Conservation (phyloP, 2,329 filamentous ascomycete genomes). For the Xylaria hypoxylon region DNA sequence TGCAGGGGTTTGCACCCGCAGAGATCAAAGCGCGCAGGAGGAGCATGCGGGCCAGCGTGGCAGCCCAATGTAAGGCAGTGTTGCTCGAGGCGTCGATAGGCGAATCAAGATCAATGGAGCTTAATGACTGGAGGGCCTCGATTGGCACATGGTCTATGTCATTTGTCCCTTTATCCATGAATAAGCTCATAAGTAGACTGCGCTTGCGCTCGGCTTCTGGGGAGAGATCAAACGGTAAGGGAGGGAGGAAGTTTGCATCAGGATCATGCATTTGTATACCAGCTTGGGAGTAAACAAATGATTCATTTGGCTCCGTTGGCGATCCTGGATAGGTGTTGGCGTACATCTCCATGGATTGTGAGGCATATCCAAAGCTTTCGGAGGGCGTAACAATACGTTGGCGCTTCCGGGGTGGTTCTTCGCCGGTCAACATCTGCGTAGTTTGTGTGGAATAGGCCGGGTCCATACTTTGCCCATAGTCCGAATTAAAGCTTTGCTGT, state of each 20-base stretch:
- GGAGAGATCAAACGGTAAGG: conserved; percentile 70
- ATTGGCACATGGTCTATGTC: conserved; percentile 76
- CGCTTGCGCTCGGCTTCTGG: conserved; percentile 82
- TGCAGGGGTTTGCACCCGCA: conserved; percentile 86
- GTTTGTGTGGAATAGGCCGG: conserved; percentile 74
- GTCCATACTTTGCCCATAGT: conserved; percentile 79
- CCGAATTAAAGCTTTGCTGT: conserved; percentile 84
- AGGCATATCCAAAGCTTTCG: conserved; percentile 66
- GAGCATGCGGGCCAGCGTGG: conserved; percentile 87
- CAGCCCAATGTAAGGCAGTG: conserved; percentile 95
- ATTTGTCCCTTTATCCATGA: conserved; percentile 77
- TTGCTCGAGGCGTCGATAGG: conserved; percentile 91
- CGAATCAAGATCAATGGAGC: conserved; percentile 85
- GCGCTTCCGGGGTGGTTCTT: conserved; percentile 86
- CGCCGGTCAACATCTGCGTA: conserved; percentile 63
- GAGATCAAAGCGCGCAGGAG: conserved; percentile 84
- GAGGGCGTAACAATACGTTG: conserved; percentile 69
- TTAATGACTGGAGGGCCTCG: conserved; percentile 80
- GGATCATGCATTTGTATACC: conserved; percentile 62
- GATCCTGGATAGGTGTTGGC: conserved; percentile 71
- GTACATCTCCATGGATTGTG: conserved; percentile 61
- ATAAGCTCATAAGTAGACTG: conserved; percentile 82
- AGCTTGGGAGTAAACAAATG: conserved; percentile 74
- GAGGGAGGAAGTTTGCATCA: conserved; percentile 70
- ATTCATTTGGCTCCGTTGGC: conserved; percentile 83